phyloP scores from a whole-genome alignment of 2,329 filamentous ascomycete species.

The Ophiostoma triangulosporum region DNA sequence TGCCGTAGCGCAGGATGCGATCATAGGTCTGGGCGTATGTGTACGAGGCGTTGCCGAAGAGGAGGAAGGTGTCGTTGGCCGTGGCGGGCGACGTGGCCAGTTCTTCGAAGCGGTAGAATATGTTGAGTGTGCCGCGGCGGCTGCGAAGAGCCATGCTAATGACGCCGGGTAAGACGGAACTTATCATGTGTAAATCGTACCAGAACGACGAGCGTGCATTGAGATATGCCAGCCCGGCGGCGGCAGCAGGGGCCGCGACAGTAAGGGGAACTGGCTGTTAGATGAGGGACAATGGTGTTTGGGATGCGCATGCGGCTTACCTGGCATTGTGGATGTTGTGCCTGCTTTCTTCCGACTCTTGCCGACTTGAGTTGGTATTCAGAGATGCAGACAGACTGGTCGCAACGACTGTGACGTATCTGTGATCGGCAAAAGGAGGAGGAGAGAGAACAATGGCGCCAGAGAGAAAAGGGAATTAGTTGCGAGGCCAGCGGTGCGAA shows the following conservation, averaged over 20 bases:
- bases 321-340: background rate
- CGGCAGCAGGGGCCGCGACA: slow-evolving; percentile 45
- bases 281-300: background rate
- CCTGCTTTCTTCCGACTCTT: background rate
- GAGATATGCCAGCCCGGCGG: slow-evolving; percentile 60
- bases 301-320: no score
- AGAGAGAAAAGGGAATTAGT: background rate
- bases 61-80: slow-evolving; percentile 44
- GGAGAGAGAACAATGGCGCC: background rate
- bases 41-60: slow-evolving; percentile 55
- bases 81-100: slow-evolving; percentile 39
- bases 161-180: slow-evolving; percentile 33
- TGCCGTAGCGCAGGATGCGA: slow-evolving; percentile 54
- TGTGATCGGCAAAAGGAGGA: background rate
- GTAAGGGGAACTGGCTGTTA: slow-evolving; percentile 33
- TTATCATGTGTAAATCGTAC: slow-evolving; percentile 52
- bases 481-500: background rate
- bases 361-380: background rate
- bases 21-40: slow-evolving; percentile 69
- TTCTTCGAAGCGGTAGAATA: slow-evolving; percentile 64
- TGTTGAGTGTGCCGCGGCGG: slow-evolving; percentile 47
- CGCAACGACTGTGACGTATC: background rate
- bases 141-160: slow-evolving; percentile 33
- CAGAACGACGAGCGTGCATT: slow-evolving; percentile 56
- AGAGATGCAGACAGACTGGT: background rate